Percentiles rank a stretch among this genome's conserved stretches.
These are phyloP conservation scores for Kitagawia praeruptora DNA, from an alignment of 129 eudicot species.

Conservation along the genomic window DNA sequence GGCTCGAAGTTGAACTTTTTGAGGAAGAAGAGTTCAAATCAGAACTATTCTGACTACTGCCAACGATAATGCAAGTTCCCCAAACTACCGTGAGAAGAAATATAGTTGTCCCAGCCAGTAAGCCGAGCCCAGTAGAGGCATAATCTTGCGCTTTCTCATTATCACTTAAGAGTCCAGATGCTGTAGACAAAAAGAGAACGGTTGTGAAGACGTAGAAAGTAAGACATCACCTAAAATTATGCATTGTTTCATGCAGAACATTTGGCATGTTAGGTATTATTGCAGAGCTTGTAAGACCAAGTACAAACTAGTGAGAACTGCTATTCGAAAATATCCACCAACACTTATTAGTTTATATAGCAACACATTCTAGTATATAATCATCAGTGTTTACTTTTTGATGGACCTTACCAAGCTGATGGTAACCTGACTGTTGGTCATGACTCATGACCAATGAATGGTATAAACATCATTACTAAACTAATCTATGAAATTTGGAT, in stretches of 20 bases:
- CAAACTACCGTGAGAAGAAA: conserved; percentile 60
- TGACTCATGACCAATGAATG: too few species aligned
- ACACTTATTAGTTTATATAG: background rate
- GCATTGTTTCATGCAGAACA: background rate
- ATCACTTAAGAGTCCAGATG: conserved; percentile 50
- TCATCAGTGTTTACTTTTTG: background rate
- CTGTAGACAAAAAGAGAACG: conserved; percentile 26
- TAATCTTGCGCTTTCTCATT: conserved; percentile 51
- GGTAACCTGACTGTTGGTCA: background rate
- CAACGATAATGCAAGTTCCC: conserved; percentile 72
- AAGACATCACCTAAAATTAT: background rate
- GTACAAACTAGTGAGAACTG: background rate
- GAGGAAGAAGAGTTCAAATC: conserved; percentile 11
- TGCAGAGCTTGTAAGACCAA: background rate
- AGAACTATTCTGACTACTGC: conserved; percentile 22
- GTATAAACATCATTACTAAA: background rate
- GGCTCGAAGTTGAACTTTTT: conserved; percentile 6
- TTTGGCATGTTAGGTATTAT: background rate
- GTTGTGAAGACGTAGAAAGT: background rate
- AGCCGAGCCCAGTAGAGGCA: conserved; percentile 60
- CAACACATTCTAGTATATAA: background rate
- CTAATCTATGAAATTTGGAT: background rate
- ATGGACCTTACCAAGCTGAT: background rate
- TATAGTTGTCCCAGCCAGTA: conserved; percentile 71
- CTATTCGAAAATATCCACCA: background rate